A percentile compares a stretch with the other conserved stretches of the same genome.
phyloP scores from a whole-genome alignment of 139 green algal species.

The Trebouxia sp. region DNA sequence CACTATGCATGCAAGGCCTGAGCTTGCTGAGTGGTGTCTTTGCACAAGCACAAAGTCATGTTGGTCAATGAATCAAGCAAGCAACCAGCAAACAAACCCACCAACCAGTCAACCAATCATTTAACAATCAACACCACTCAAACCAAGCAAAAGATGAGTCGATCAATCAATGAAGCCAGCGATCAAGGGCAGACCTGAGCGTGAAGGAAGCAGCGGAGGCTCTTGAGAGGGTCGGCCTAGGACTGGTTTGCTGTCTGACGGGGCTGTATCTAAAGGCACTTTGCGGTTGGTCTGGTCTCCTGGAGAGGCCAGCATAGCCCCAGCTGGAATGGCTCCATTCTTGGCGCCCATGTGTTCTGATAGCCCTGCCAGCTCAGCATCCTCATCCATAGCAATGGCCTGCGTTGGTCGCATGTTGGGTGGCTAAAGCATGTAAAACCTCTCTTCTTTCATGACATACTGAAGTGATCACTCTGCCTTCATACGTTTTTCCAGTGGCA shows the following conservation, averaged over 20 bases:
- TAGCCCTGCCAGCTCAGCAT: conserved; percentile 23
- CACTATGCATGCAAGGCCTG: no score
- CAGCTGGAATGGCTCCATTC: not conserved
- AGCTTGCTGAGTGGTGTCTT: no score
- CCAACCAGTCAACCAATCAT: no score
- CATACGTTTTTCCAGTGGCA: no score
- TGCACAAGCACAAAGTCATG: no score
- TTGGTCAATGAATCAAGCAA: no score
- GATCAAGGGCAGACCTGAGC: no score
- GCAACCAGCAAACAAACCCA: no score
- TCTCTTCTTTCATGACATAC: not conserved
- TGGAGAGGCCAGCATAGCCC: not conserved
- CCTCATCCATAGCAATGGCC: conserved; percentile 29
- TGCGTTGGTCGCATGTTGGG: not conserved
- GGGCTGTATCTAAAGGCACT: not conserved
- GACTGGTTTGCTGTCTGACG: not conserved
- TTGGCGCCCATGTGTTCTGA: not conserved
- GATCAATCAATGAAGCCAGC: no score
- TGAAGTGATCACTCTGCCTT: no score
- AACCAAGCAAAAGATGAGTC: no score
- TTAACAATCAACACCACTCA: no score
- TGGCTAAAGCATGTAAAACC: not conserved
- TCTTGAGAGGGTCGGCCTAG: not conserved
- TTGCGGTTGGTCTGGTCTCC: conserved; percentile 4
- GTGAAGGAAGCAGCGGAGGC: not conserved